phyloP scores from a whole-genome alignment of 2,329 filamentous ascomycete genomes.

The Aureobasidium namibiae region DNA sequence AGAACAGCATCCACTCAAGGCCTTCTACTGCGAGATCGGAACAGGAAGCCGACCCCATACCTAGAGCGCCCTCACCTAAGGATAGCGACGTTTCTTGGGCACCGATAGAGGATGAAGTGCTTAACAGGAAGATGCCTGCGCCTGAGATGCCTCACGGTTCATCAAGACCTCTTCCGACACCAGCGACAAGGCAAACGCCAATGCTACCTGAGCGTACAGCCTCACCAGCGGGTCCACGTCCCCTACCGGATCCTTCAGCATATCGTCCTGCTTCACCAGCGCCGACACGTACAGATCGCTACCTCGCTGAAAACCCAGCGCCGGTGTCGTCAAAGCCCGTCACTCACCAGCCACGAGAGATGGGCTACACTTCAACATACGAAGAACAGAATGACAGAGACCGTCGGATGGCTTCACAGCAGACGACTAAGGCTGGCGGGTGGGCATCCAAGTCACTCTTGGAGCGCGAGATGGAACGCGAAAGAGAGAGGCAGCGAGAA shows the following conservation, averaged over 20 bases:
- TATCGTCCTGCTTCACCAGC: slow-evolving; percentile 19
- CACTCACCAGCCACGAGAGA: slow-evolving; percentile 39
- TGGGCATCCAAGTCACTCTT: slow-evolving; percentile 63
- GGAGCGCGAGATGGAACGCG: slow-evolving; percentile 73
- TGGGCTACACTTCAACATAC: slow-evolving; percentile 47
- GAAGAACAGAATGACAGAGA: slow-evolving; percentile 51
- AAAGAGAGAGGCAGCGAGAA: slow-evolving; percentile 66
- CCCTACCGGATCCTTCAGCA: slow-evolving; percentile 36
- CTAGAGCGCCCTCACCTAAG: slow-evolving; percentile 29
- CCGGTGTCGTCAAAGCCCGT: slow-evolving; percentile 33
- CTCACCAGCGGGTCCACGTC: slow-evolving; percentile 9
- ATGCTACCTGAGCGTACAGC: slow-evolving; percentile 19
- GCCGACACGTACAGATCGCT: slow-evolving; percentile 49
- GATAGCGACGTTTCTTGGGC: slow-evolving; percentile 57
- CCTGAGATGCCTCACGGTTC: slow-evolving; percentile 12
- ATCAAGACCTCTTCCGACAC: slow-evolving; percentile 24
- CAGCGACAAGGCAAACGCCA: slow-evolving; percentile 27
- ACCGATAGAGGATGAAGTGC: slow-evolving; percentile 56
- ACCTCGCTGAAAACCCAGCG: slow-evolving; percentile 47
- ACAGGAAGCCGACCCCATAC: slow-evolving; percentile 3
- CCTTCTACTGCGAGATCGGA: slow-evolving; percentile 3
- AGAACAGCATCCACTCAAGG: slow-evolving; percentile 27
- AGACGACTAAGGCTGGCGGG: slow-evolving; percentile 53
- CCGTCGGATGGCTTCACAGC: slow-evolving; percentile 50
- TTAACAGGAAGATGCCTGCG: slow-evolving; percentile 50